Evolutionary conservation across 257 asterid genomes (phyloP).

Genomic region (Petrea volubilis): DNA sequence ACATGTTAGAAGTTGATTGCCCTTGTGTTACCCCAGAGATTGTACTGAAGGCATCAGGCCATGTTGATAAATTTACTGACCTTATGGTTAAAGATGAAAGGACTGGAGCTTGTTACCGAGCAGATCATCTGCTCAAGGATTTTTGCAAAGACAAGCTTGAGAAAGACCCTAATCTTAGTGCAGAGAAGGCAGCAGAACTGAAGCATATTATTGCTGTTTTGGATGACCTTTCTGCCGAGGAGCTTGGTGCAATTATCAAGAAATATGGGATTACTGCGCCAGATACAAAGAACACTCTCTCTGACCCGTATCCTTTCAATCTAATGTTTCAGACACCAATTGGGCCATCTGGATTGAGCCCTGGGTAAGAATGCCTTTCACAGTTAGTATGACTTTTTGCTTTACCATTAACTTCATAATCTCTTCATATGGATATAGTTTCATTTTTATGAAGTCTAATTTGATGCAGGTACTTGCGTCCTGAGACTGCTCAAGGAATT

Average conservation of each 20-base stretch:
- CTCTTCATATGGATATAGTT: background rate
- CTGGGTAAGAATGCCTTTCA: conserved; percentile 50
- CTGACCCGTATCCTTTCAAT: conserved; percentile 81
- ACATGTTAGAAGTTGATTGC: conserved; percentile 77
- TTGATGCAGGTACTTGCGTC: conserved; percentile 71
- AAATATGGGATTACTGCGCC: conserved; percentile 72
- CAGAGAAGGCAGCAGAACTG: conserved; percentile 52
- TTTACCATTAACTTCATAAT: background rate
- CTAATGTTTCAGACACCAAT: conserved; percentile 77
- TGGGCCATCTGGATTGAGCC: conserved; percentile 68
- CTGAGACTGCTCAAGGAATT: conserved; percentile 84
- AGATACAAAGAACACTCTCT: conserved; percentile 65
- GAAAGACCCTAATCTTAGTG: conserved; percentile 50
- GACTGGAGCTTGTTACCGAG: conserved; percentile 64
- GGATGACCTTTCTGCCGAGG: conserved; percentile 64
- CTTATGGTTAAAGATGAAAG: conserved; percentile 81
- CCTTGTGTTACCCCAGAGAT: conserved; percentile 76
- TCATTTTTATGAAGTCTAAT: conserved; percentile 4
- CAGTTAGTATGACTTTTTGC: background rate
- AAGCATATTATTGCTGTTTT: conserved; percentile 66
- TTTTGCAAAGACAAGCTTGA: conserved; percentile 78
- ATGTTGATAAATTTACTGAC: conserved; percentile 81
- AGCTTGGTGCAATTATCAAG: conserved; percentile 72
- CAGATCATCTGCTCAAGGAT: conserved; percentile 78
- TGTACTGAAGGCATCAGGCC: conserved; percentile 81